Evolutionary conservation across 371 early-diverging fungal species (phyloP), one percentile per base, ranked within the genome.

Genomic region (Apophysomyces trapeziformis): DNA sequence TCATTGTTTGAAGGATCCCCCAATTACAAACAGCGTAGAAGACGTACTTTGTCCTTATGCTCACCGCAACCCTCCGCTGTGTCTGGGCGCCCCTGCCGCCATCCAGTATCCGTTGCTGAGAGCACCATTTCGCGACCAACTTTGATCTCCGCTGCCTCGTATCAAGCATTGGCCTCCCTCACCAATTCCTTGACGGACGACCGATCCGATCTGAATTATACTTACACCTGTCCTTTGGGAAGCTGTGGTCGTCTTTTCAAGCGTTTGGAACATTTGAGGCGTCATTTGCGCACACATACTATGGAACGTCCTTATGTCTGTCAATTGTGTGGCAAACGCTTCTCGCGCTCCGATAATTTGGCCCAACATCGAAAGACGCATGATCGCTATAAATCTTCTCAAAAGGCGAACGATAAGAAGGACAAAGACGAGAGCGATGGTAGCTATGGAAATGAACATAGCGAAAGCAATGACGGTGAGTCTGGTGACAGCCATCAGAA

Each of bases 361-460:
- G 89, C 90, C 54, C 93, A 93, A 56, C 95, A 95, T 71, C 84
- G 89, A 57, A 91, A 92, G 74, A 93, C 93, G 5, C 95, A 94
- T 54, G 79, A 80, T 14, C 72, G 75, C 37, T 63, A 65, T 12
- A 61, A 59, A 43, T 46, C 60, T 18, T 58, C 68, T 21, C 36
- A 16, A 37, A 44, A 44, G 26, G 4, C 37, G 7, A 7, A 35
- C 37, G 8, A 21, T 63, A 63, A 63, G 26, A 63, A 50, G 11
- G 54, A 50, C 21, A 21, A 50, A 9, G 54, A 50, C 8, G 54
- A 50, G 21, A 21, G 21, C 7, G 54, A 50, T 21, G 21, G 21
- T 18, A 50, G 21, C 47, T 54, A 32, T 56, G 41, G 44, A 7
- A 45, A 26, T 36, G 46, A 44, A 12, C 45, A 43, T 43, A 45